phyloP scores from a whole-genome alignment of 306 rosid genomes.

The Inga laurina region DNA sequence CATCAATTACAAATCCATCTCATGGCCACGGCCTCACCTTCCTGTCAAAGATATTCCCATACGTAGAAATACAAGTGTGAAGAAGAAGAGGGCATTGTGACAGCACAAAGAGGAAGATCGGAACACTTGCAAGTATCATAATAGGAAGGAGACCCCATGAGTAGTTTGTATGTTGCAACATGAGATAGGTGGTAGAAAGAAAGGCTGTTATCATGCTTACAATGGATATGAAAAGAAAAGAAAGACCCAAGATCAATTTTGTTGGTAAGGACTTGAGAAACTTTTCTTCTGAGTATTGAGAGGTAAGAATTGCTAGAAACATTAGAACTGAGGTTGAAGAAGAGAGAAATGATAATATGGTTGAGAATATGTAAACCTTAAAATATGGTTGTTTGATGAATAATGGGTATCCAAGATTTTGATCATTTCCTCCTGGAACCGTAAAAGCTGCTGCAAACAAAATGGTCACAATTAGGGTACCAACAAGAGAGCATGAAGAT shows the following conservation, averaged over 20 bases:
- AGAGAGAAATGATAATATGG: background rate
- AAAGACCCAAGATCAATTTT: slow-evolving; percentile 3
- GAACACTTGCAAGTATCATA: background rate
- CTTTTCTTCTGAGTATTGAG: background rate
- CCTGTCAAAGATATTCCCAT: background rate
- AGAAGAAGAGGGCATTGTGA: slow-evolving; percentile 8
- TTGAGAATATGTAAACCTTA: background rate
- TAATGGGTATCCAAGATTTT: background rate
- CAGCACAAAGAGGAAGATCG: background rate
- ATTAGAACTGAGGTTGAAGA: slow-evolving; percentile 14
- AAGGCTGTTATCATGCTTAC: slow-evolving; percentile 13
- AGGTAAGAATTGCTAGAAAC: slow-evolving; percentile 4
- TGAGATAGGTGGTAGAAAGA: background rate
- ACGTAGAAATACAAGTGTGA: background rate
- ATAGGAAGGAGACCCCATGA: slow-evolving; percentile 4
- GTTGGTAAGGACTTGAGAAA: background rate
- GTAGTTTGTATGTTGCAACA: background rate
- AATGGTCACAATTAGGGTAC: background rate
- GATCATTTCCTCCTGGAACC: slow-evolving; percentile 11
- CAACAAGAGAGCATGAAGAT: background rate
- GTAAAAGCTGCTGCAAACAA: background rate
- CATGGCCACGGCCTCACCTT: background rate
- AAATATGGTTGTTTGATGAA: background rate
- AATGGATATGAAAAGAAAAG: background rate
- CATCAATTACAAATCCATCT: background rate